Conservation (phyloP, 495 filamentous ascomycete genomes). For the Trichoderma gamsii region DNA sequence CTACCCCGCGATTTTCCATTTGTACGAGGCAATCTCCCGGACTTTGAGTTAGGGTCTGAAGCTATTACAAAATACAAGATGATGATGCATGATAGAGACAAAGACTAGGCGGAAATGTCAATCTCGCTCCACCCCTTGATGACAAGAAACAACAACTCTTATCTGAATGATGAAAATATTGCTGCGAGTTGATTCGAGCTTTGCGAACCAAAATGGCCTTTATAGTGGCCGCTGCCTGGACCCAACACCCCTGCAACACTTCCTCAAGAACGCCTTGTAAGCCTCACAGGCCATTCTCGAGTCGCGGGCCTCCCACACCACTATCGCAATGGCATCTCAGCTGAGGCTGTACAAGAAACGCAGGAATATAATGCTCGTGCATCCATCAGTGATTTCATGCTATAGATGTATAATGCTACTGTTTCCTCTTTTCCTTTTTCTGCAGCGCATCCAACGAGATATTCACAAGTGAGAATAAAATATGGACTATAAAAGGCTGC, state of each 20-base stretch:
- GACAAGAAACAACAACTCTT: no score
- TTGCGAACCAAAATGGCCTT: background rate
- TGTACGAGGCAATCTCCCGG: no score
- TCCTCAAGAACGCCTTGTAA: background rate
- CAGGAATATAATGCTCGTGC: background rate
- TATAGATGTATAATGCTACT: no score
- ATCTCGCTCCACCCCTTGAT: no score
- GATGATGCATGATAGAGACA: no score
- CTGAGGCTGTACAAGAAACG: background rate
- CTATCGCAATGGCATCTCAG: background rate
- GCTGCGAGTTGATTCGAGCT: background rate
- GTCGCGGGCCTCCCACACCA: background rate
- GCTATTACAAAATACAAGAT: no score
- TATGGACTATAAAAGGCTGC: background rate
- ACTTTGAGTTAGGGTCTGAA: no score
- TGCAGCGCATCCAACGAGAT: background rate
- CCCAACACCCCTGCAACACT: background rate
- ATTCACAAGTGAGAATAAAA: background rate
- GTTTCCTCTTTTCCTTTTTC: background rate
- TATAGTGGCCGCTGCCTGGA: background rate
- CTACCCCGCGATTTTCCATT: no score
- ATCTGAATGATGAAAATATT: background rate
- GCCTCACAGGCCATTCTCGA: background rate
- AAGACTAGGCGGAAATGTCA: no score
- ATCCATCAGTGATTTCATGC: background rate